Evolutionary conservation across 441 rosid genomes (phyloP), one percentile per base, ranked within the genome.

Genomic region (Eutrema salsugineum): DNA sequence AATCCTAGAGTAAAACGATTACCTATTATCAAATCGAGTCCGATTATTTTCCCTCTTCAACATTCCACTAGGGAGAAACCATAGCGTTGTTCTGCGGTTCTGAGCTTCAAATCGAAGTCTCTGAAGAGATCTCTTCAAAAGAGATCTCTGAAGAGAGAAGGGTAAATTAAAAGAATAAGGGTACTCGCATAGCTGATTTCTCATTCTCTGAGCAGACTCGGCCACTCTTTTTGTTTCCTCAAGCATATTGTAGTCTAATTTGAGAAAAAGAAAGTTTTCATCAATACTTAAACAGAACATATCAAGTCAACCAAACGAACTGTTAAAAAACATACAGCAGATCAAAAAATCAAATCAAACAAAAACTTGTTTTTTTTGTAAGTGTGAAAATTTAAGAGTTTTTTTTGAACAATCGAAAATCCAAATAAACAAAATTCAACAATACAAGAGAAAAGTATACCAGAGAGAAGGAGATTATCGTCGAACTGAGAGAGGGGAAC

Each of bases 221-320:
- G 95, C 79, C 3, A 83, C 86, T 78, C 96, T 88, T 83, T 85
- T 94, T 39, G 81, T 82, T 62, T 91, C 92, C 78, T 94, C 98
- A 15, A 94, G 90, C 82, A 94, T 65, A 62, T 81, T 84, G 79
- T 91, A 93, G 72, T 93, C 97, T 92, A 69, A 1, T 8, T 12
- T 30, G 28, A 0, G 2, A 39, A 39, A 44, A 51, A 0, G 30
- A 30, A 43, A 68, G 15, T 0, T 22, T 11, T 11, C n/a, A 32
- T 50, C 64, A 54, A 64, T 39, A 2, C 15, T 38, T 10, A 51
- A 51, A 6, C 33, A 28, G n/a, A 28, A 3, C 27, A 24, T 24
- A 24, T 24, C 27, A 24, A 24, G 27, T 24, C 27, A 24, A 3
- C 27, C 27, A 24, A 24, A 24, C 27, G 27, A 24, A 24, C 3